These are phyloP conservation scores for Aspergillus quadricinctus DNA, from an alignment of 2,329 filamentous ascomycete genomes.

Conservation along the genomic window DNA sequence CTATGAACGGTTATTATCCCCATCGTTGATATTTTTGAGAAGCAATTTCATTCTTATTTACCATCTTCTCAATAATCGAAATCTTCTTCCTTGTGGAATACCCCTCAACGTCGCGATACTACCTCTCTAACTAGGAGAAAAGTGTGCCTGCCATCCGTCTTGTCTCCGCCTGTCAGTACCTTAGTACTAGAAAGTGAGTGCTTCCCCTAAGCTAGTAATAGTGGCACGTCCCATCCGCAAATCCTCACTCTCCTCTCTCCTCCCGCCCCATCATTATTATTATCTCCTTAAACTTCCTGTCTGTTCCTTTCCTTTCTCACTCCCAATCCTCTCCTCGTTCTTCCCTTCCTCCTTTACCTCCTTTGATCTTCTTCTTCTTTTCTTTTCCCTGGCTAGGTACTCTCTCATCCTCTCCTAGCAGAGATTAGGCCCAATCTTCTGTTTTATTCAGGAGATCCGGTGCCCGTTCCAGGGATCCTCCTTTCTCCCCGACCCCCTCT, in stretches of 20 bases:
- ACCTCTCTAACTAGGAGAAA: neutral
- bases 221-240: slow-evolving; percentile 19
- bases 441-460: slow-evolving; percentile 24
- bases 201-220: neutral
- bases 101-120: neutral
- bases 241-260: slow-evolving; percentile 23
- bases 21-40: neutral
- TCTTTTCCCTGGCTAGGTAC: slow-evolving; percentile 13
- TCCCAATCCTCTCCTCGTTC: slow-evolving; percentile 25
- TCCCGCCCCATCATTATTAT: slow-evolving; percentile 20
- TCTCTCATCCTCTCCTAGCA: slow-evolving; percentile 12
- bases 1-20: neutral
- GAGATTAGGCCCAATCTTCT: slow-evolving; percentile 26
- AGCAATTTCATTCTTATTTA: neutral
- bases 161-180: neutral
- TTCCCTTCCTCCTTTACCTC: slow-evolving; percentile 16
- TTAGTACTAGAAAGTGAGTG: neutral
- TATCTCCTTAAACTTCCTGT: slow-evolving; percentile 24
- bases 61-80: neutral
- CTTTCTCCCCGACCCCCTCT: slow-evolving; percentile 6
- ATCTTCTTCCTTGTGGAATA: neutral
- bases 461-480: slow-evolving; percentile 25
- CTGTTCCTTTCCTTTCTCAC: slow-evolving; percentile 31
- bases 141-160: neutral
- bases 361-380: slow-evolving; percentile 17